These are phyloP conservation scores for Talaromyces funiculosus DNA, from an alignment of 2,329 filamentous ascomycete species.

Conservation along the genomic window DNA sequence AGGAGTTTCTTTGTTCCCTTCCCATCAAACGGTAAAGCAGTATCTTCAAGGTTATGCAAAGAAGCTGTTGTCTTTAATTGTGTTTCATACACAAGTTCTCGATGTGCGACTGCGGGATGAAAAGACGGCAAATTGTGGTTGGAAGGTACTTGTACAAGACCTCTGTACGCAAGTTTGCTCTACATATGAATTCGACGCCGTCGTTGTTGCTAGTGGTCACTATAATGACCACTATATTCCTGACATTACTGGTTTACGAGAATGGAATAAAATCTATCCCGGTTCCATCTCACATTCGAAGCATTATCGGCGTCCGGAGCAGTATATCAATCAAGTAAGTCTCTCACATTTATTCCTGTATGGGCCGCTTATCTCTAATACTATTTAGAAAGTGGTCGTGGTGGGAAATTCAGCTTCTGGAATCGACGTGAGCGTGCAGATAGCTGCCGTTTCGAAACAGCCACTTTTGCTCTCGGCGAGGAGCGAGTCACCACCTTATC, in stretches of 20 bases:
- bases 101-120: slow-evolving; percentile 46
- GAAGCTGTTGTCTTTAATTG: slow-evolving; percentile 61
- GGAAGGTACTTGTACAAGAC: slow-evolving; percentile 56
- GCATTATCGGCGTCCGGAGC: slow-evolving; percentile 62
- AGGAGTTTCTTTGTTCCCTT: slow-evolving; percentile 67
- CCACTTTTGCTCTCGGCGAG: slow-evolving; percentile 61
- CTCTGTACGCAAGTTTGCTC: slow-evolving; percentile 40
- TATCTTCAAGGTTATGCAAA: slow-evolving; percentile 70
- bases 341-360: too few species aligned
- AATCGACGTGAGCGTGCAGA: slow-evolving; percentile 74
- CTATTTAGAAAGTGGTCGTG: slow-evolving; percentile 62
- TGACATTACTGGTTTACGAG: slow-evolving; percentile 52
- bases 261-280: slow-evolving; percentile 57
- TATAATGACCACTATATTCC: slow-evolving; percentile 66
- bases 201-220: slow-evolving; percentile 71
- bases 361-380: too few species aligned
- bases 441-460: slow-evolving; percentile 54
- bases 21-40: slow-evolving; percentile 61
- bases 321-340: slow-evolving; percentile 56
- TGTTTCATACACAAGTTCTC: slow-evolving; percentile 66
- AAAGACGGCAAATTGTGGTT: slow-evolving; percentile 36
- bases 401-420: slow-evolving; percentile 83
- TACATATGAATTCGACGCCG: slow-evolving; percentile 61
- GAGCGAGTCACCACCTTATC: slow-evolving; percentile 44
- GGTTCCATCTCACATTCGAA: slow-evolving; percentile 68